phyloP scores from a whole-genome alignment of 2,329 filamentous ascomycete species.

The Stemphylium beticola region DNA sequence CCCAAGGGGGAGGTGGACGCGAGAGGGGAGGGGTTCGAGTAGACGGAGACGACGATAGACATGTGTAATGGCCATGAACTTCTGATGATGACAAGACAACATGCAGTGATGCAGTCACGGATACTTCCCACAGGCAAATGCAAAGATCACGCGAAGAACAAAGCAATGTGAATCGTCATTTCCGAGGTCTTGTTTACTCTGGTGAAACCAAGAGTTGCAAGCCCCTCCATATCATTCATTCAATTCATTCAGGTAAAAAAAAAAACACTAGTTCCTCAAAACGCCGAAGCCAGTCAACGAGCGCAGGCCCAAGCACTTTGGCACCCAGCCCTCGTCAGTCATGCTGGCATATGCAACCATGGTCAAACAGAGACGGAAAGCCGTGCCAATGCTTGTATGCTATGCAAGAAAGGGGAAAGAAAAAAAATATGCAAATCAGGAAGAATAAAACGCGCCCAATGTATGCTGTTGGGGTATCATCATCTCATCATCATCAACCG shows the following conservation, averaged over 20 bases:
- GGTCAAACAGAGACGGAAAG: conserved; percentile 4
- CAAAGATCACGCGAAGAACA: background rate
- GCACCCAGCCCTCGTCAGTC: conserved; percentile 34
- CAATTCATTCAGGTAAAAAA: conserved; percentile 12
- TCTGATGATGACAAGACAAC: background rate
- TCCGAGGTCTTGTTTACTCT: background rate
- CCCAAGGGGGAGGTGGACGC: conserved; percentile 27
- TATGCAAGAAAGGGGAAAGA: conserved; percentile 34
- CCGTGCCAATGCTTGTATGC: conserved; percentile 37
- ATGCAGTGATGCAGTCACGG: background rate
- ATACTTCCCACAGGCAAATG: background rate
- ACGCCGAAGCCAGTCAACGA: conserved; percentile 38
- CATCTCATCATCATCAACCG: conserved; percentile 16
- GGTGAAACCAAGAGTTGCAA: background rate
- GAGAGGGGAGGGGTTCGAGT: conserved; percentile 44
- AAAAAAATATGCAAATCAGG: conserved; percentile 14
- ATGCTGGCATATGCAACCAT: conserved; percentile 35
- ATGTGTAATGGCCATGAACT: conserved; percentile 7
- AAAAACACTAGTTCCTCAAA: conserved; percentile 16
- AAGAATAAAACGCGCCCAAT: conserved; percentile 30
- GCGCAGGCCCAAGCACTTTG: conserved; percentile 48
- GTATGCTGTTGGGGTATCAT: conserved; percentile 33
- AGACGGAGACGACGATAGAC: conserved; percentile 3
- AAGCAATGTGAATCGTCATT: too few species aligned
- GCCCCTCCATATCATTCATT: conserved; percentile 13